Conservation (phyloP, 2,329 filamentous ascomycete species). For the Didymella segeticola region DNA sequence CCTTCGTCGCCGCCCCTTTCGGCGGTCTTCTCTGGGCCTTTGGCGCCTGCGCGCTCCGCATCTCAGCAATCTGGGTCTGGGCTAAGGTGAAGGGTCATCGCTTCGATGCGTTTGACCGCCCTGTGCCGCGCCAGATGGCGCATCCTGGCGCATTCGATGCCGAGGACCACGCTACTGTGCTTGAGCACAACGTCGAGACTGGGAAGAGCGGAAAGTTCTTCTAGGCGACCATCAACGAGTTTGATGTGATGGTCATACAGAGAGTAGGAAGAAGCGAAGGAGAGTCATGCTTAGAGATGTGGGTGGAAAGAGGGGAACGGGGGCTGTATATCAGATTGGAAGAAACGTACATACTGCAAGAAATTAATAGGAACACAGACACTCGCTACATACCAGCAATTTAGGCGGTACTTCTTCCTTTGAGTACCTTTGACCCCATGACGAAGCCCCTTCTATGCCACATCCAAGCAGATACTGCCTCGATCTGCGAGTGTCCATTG, state of each 20-base stretch:
- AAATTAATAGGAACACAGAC: no score
- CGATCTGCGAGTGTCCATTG: no score
- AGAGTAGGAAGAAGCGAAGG: background rate
- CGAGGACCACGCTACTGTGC: conserved; percentile 34
- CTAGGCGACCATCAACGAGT: conserved; percentile 9
- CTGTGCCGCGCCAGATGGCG: conserved; percentile 25
- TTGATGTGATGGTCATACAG: no score
- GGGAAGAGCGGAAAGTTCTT: conserved; percentile 44
- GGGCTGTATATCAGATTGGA: no score
- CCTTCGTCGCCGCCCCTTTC: conserved; percentile 79
- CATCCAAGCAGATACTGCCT: no score
- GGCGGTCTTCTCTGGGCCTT: conserved; percentile 77
- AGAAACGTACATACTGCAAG: no score
- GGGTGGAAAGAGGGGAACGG: no score
- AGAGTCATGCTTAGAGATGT: no score
- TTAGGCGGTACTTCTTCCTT: no score
- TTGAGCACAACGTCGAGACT: conserved; percentile 32
- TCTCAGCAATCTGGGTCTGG: conserved; percentile 64
- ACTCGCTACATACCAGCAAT: no score
- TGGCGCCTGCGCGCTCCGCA: conserved; percentile 65
- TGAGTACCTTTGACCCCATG: no score
- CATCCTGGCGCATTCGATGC: conserved; percentile 28
- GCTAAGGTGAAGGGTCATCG: conserved; percentile 65
- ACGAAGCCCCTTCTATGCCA: no score
- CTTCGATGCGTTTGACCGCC: conserved; percentile 72